Conservation (phyloP, 805 yeast species). For the Ogataea salicorniae region DNA sequence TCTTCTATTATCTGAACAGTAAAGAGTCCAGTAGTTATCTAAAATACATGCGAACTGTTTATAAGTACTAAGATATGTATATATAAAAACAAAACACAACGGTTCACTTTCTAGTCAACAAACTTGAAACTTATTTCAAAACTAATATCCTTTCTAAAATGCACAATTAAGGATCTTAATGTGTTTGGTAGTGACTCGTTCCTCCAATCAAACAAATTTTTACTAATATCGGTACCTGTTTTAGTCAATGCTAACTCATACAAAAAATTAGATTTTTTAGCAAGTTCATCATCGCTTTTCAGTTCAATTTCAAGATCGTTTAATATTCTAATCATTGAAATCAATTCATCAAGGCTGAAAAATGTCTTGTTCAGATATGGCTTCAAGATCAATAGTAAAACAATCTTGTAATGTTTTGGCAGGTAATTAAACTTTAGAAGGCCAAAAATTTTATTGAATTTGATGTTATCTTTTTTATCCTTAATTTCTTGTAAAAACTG, state of each 20-base stretch:
- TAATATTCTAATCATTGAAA: slow-evolving; percentile 21
- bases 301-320: slow-evolving; percentile 20
- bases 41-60: too few species aligned
- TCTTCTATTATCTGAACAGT: too few species aligned
- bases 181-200: slow-evolving; percentile 10
- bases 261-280: slow-evolving; percentile 13
- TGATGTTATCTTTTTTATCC: slow-evolving; percentile 17
- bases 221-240: background rate
- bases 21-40: too few species aligned
- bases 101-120: slow-evolving; percentile 5
- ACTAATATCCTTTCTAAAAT: slow-evolving; percentile 22
- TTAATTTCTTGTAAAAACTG: slow-evolving; percentile 38
- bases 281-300: slow-evolving; percentile 7
- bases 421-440: slow-evolving; percentile 48
- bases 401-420: slow-evolving; percentile 45
- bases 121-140: slow-evolving; percentile 27
- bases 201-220: slow-evolving; percentile 17
- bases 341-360: slow-evolving; percentile 18
- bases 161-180: slow-evolving; percentile 11
- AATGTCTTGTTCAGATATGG: slow-evolving; percentile 22
- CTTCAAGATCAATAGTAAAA: slow-evolving; percentile 46
- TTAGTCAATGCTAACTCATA: slow-evolving; percentile 15
- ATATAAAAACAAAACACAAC: too few species aligned
- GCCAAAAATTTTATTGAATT: slow-evolving; percentile 29
- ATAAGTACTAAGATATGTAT: too few species aligned